These are phyloP conservation scores for Hyphopichia wangnamkhiaoensis DNA, from an alignment of 1,139 yeast genomes.

Conservation along the genomic window DNA sequence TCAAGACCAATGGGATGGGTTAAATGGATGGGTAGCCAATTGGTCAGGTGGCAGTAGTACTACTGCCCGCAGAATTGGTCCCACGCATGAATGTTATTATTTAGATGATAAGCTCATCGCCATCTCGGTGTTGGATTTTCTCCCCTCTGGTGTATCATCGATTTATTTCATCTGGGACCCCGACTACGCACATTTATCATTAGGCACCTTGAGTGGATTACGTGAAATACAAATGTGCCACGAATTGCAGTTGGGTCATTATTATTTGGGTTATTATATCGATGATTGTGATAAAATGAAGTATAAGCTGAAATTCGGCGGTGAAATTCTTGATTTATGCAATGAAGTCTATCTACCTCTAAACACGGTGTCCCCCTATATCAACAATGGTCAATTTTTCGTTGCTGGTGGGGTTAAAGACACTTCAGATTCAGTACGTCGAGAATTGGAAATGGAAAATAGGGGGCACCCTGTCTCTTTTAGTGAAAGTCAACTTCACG, in stretches of 20 bases:
- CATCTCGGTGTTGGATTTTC: conserved; percentile 72
- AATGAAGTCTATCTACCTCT: conserved; percentile 49
- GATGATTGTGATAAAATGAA: conserved; percentile 81
- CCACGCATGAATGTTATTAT: conserved; percentile 79
- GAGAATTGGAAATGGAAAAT: conserved; percentile 19
- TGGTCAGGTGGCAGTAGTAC: conserved; percentile 11
- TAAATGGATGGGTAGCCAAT: conserved; percentile 30
- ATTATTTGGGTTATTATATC: conserved; percentile 77
- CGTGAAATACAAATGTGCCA: conserved; percentile 63
- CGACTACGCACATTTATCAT: conserved; percentile 63
- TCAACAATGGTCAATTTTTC: conserved; percentile 46
- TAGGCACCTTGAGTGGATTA: conserved; percentile 79
- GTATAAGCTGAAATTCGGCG: conserved; percentile 79
- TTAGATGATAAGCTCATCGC: conserved; percentile 66
- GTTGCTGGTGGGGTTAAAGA: conserved; percentile 24
- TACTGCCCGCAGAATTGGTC: conserved; percentile 30
- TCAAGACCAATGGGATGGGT: conserved; percentile 27
- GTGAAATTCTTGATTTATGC: conserved; percentile 61
- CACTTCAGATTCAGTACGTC: conserved; percentile 4
- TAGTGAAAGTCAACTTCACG: conserved; percentile 11
- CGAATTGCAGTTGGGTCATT: conserved; percentile 45
- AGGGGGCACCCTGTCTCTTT: conserved; percentile 18
- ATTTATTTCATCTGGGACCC: conserved; percentile 93
- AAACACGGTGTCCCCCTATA: conserved; percentile 26
- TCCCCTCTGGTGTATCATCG: conserved; percentile 78